A percentile compares a stretch with the other conserved stretches of the same genome.
These are phyloP conservation scores for Phragmites australis DNA, from an alignment of 176 grass and related monocot genomes.

Conservation along the genomic window DNA sequence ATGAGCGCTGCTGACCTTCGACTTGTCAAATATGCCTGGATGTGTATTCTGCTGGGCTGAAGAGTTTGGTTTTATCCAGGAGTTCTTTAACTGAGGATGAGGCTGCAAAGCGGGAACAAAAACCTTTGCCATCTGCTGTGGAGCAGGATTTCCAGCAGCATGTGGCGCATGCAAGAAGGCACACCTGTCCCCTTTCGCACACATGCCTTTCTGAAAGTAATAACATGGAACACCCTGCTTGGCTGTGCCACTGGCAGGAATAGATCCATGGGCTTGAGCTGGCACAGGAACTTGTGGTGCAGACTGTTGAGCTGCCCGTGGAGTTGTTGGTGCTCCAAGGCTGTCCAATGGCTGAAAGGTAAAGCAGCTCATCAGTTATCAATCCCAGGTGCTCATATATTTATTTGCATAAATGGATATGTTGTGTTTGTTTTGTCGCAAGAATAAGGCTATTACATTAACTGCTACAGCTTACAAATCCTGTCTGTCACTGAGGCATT, in stretches of 20 bases:
- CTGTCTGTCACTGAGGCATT: background rate
- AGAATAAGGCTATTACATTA: background rate
- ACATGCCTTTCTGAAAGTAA: conserved; percentile 70
- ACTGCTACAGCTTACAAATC: background rate
- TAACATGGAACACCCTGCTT: conserved; percentile 57
- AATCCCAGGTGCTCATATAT: background rate
- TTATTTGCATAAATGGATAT: background rate
- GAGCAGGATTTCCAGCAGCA: conserved; percentile 36
- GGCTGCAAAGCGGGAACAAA: conserved; percentile 29
- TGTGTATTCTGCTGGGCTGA: conserved; percentile 20
- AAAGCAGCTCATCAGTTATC: background rate
- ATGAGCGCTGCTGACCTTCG: background rate
- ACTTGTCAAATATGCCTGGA: conserved; percentile 10
- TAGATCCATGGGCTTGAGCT: conserved; percentile 21
- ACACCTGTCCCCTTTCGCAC: conserved; percentile 60
- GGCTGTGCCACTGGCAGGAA: conserved; percentile 28
- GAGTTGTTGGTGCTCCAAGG: conserved; percentile 30
- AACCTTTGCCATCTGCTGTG: conserved; percentile 27
- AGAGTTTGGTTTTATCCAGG: conserved; percentile 43
- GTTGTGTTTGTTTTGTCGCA: background rate
- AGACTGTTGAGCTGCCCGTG: conserved; percentile 37
- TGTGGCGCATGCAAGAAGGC: conserved; percentile 52
- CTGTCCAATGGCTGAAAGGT: conserved; percentile 50
- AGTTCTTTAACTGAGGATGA: conserved; percentile 41
- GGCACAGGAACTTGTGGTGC: conserved; percentile 29